A percentile compares a stretch with the other conserved stretches of the same genome.
Evolutionary conservation across 305 asterid species (phyloP).

Genomic region (Salvia sclarea): DNA sequence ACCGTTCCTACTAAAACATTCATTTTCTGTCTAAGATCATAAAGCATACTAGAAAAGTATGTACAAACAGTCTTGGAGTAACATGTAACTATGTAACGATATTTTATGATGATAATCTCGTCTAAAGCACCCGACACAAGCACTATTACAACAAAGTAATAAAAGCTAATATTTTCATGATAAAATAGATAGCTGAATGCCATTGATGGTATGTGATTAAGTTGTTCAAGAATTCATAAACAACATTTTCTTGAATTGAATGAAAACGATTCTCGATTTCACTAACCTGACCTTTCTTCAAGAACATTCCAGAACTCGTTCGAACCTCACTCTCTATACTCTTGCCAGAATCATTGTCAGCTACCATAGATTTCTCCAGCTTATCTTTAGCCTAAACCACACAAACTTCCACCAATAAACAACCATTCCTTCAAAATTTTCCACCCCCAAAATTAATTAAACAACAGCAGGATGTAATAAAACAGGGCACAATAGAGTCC

Average conservation of each 20-base stretch:
- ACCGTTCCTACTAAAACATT: neutral
- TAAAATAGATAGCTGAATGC: constrained; percentile 4
- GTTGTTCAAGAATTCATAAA: constrained; percentile 7
- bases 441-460: neutral
- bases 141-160: neutral
- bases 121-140: neutral
- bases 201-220: constrained; percentile 10
- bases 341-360: constrained; percentile 81
- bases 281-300: constrained; percentile 63
- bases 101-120: neutral
- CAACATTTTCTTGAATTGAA: constrained; percentile 2
- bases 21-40: neutral
- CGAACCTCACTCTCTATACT: constrained; percentile 79
- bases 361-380: constrained; percentile 92
- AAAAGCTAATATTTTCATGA: neutral
- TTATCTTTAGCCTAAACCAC: constrained; percentile 79
- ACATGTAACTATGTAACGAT: neutral
- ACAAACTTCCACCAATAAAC: constrained; percentile 34
- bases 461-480: neutral
- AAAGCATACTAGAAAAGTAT: neutral
- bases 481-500: neutral
- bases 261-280: neutral
- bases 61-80: neutral
- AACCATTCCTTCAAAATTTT: neutral
- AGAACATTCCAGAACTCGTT: constrained; percentile 91